A percentile compares a stretch with the other conserved stretches of the same genome.
Conservation (phyloP, 192 early-diverging fungal genomes). For the Entomortierella beljakovae region DNA sequence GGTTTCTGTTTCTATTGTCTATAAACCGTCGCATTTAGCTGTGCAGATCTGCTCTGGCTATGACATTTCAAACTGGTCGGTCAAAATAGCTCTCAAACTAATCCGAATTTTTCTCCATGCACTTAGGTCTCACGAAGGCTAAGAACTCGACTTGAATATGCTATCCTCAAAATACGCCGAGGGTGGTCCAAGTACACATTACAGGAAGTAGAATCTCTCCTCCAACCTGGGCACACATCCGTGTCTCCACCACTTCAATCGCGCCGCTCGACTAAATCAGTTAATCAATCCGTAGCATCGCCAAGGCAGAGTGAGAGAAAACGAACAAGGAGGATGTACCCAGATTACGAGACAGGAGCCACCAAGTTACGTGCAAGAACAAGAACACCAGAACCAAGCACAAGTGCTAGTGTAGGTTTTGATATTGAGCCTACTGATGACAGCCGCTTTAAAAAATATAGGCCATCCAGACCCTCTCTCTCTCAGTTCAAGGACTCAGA, state of each 20-base stretch:
- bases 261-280: not conserved
- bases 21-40: no score
- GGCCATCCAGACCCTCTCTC: conserved; percentile 13
- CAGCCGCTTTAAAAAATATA: not conserved
- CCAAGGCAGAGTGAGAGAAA: conserved; percentile 13
- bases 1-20: no score
- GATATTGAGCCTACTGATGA: not conserved
- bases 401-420: not conserved
- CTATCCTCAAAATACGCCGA: conserved; percentile 42
- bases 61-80: not conserved
- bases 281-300: not conserved
- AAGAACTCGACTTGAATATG: conserved; percentile 39
- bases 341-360: conserved; percentile 12
- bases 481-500: conserved; percentile 45
- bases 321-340: conserved; percentile 8
- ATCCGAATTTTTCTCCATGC: not conserved
- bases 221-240: not conserved
- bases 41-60: no score
- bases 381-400: not conserved
- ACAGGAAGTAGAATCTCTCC: conserved; percentile 34
- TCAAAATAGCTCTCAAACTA: no score
- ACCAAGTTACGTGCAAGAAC: not conserved
- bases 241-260: not conserved
- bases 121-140: conserved; percentile 31
- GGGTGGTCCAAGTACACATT: conserved; percentile 49